Percentiles rank a stretch among this genome's conserved stretches.
Evolutionary conservation across 352 stramenopile species (phyloP).

Genomic region (Pythium aquatile): DNA sequence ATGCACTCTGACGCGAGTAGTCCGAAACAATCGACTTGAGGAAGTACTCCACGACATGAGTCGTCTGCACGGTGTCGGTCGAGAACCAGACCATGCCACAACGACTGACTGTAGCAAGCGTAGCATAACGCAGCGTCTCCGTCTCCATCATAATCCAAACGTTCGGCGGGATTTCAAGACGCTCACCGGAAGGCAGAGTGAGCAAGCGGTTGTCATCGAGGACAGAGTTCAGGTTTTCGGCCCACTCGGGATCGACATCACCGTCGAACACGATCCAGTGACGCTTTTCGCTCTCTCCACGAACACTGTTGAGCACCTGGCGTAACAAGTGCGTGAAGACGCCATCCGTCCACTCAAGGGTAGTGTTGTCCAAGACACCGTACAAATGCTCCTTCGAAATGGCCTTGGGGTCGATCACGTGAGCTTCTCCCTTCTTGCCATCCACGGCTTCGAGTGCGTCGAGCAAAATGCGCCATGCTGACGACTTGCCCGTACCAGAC

Average conservation of each 20-base stretch:
- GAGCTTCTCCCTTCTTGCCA: slow-evolving; percentile 95
- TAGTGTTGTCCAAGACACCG: slow-evolving; percentile 98
- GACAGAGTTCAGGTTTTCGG: slow-evolving; percentile 99
- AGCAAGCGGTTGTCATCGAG: slow-evolving; percentile 99
- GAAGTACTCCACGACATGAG: slow-evolving; percentile 90
- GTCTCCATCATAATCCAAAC: slow-evolving; percentile 99
- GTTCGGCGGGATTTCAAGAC: slow-evolving; percentile 97
- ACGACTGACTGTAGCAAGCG: slow-evolving; percentile 98
- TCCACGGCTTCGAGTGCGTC: slow-evolving; percentile 94
- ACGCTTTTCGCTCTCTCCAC: slow-evolving; percentile 93
- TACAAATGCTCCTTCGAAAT: slow-evolving; percentile 98
- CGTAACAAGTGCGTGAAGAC: slow-evolving; percentile 98
- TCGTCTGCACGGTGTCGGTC: slow-evolving; percentile 92
- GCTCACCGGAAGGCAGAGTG: slow-evolving; percentile 98
- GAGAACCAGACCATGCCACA: slow-evolving; percentile 99
- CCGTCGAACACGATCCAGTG: slow-evolving; percentile 99
- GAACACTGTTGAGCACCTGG: slow-evolving; percentile 96
- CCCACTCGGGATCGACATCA: slow-evolving; percentile 99
- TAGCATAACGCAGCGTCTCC: slow-evolving; percentile 98
- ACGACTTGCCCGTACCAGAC: slow-evolving; percentile 96
- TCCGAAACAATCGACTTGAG: slow-evolving; percentile 72
- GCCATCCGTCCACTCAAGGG: slow-evolving; percentile 99
- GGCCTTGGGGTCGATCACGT: slow-evolving; percentile 99
- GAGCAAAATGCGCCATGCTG: slow-evolving; percentile 93
- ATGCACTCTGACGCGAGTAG: slow-evolving; percentile 57